phyloP scores from a whole-genome alignment of 2,329 filamentous ascomycete species.

The Xylaria sp. region DNA sequence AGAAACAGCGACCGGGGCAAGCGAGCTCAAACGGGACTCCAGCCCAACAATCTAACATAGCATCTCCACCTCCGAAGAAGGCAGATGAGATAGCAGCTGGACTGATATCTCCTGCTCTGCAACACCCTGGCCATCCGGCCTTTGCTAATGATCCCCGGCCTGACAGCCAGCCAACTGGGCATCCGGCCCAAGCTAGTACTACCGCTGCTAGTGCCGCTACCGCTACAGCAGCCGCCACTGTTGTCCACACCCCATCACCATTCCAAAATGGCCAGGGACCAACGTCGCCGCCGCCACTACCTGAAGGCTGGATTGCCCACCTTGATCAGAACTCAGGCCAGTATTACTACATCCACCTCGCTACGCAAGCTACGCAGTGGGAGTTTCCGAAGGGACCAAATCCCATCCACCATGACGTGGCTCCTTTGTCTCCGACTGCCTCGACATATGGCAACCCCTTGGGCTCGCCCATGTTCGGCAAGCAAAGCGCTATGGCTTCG shows the following conservation, averaged over 20 bases:
- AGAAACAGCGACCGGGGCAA: constrained; percentile 72
- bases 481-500: constrained; percentile 77
- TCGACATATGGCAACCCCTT: constrained; percentile 81
- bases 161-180: constrained; percentile 58
- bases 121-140: constrained; percentile 80
- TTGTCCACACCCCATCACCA: constrained; percentile 58
- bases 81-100: constrained; percentile 46
- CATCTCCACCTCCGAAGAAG: constrained; percentile 51
- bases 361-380: constrained; percentile 97
- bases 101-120: constrained; percentile 61
- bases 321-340: constrained; percentile 95
- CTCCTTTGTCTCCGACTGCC: constrained; percentile 83
- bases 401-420: constrained; percentile 83
- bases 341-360: constrained; percentile 98
- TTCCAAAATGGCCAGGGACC: constrained; percentile 63
- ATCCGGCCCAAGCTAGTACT: constrained; percentile 54
- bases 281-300: constrained; percentile 88
- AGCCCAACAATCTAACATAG: constrained; percentile 44
- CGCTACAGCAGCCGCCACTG: constrained; percentile 2
- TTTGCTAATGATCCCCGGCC: constrained; percentile 85
- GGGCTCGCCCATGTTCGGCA: constrained; percentile 73
- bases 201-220: neutral
- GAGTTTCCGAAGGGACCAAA: constrained; percentile 97
- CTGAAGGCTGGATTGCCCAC: constrained; percentile 98
- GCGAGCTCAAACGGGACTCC: constrained; percentile 44